A percentile compares a stretch with the other conserved stretches of the same genome.
Evolutionary conservation across 2,329 filamentous ascomycete genomes (phyloP).

Genomic region (Fusarium albidum): DNA sequence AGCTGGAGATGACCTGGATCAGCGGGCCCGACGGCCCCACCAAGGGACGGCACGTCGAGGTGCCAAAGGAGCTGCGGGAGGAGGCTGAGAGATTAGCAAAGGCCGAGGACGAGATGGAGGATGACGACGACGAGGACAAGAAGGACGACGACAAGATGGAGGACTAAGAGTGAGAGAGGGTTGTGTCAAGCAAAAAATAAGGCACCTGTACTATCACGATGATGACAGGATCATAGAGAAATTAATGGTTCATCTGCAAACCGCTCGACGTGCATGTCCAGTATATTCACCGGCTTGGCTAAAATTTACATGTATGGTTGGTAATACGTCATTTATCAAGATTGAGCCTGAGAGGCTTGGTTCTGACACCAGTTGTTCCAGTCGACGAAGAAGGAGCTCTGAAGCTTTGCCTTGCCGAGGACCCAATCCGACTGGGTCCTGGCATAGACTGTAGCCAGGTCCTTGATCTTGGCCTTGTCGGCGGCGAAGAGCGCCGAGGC

Average conservation of each 20-base stretch:
- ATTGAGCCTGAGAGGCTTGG: conserved; percentile 48
- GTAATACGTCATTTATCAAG: conserved; percentile 30
- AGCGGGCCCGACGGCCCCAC: conserved; percentile 85
- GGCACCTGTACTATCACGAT: conserved; percentile 48
- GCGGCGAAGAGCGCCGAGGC: conserved; percentile 67
- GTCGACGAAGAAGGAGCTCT: conserved; percentile 72
- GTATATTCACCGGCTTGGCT: conserved; percentile 5
- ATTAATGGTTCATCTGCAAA: conserved; percentile 44
- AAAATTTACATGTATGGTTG: conserved; percentile 14
- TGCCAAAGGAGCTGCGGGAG: conserved; percentile 87
- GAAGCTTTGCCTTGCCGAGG: conserved; percentile 65
- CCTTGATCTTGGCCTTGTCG: conserved; percentile 60
- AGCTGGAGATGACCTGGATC: conserved; percentile 99
- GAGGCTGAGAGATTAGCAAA: conserved; percentile 94
- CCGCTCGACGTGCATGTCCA: conserved; percentile 16
- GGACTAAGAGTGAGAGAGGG: conserved; percentile 66
- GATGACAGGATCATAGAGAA: conserved; percentile 47
- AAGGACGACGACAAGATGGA: conserved; percentile 85
- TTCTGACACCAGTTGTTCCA: conserved; percentile 78
- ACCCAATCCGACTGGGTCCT: conserved; percentile 67
- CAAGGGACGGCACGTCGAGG: conserved; percentile 91
- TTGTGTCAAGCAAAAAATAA: conserved; percentile 30
- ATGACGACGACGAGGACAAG: conserved; percentile 72
- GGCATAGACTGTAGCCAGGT: conserved; percentile 70
- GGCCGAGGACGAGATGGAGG: conserved; percentile 86